Percentiles rank a stretch among this genome's conserved stretches.
Conservation (phyloP, 1,284 basidiomycete species). For the Trametes sp. region DNA sequence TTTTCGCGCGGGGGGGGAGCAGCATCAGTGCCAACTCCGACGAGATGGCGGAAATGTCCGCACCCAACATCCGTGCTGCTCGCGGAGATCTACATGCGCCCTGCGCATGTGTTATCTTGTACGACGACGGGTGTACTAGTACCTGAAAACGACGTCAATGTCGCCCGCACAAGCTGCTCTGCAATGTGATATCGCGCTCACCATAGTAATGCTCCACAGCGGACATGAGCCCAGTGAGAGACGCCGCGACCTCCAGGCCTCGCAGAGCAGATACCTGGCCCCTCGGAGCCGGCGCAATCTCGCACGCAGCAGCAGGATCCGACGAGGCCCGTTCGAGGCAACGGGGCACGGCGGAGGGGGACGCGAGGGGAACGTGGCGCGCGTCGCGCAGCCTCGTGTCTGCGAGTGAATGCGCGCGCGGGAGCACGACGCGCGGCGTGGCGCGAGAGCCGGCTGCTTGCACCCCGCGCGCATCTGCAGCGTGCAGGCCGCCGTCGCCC, state of each 20-base stretch:
- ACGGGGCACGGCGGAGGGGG: constrained; percentile 8
- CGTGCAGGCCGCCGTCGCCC: not conserved
- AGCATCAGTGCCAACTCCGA: not conserved
- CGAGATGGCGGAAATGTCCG: not conserved
- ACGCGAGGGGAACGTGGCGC: constrained; percentile 11
- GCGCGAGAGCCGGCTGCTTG: constrained; percentile 25
- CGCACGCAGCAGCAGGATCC: constrained; percentile 4
- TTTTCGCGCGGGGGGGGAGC: not conserved
- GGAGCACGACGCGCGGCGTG: constrained; percentile 28
- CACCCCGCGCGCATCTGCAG: not conserved
- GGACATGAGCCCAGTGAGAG: constrained; percentile 20
- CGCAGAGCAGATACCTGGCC: constrained; percentile 1
- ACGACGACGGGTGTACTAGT: not conserved
- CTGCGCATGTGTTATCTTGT: not conserved
- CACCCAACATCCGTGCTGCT: not conserved
- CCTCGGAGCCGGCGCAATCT: constrained; percentile 13
- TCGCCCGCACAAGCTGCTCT: not conserved
- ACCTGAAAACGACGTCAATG: constrained; percentile 8
- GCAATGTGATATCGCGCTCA: not conserved
- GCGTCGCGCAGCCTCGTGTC: constrained; percentile 29
- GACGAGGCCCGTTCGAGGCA: constrained; percentile 10
- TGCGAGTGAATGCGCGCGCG: constrained; percentile 15
- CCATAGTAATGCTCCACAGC: constrained; percentile 10
- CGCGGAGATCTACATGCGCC: constrained; percentile 5
- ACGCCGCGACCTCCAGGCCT: not conserved